Evolutionary conservation across 495 filamentous ascomycete genomes (phyloP), one percentile per base, ranked within the genome.

Genomic region (Aspergillus cristatus): DNA sequence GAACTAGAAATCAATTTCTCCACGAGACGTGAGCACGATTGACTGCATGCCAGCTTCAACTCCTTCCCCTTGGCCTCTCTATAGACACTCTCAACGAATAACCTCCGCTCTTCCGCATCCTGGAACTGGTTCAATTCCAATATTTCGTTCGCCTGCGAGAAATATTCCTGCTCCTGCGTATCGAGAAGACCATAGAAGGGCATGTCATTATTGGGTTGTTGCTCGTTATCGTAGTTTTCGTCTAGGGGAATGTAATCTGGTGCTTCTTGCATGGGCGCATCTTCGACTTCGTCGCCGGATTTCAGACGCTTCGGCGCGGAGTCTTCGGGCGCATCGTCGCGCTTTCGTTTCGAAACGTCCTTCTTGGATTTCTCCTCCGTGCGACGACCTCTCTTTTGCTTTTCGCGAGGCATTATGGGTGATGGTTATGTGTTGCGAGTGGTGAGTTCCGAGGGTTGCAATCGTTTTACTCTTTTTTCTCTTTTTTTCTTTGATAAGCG

Each of bases 131-230:
- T 88, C 40, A 81, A 56, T 58, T 95, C 89, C 28, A 98, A 78
- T 60, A 93, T 68, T 48, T 93, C 80, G 61, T 87, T 85, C 41
- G 87, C 89, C 28, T 74, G 75, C 45, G 81, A 82, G 60, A 97
- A 98, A 66, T 95, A 94, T 56, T 95, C 88, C 46, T 90, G 82
- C 62, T 98, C 93, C 42, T 89, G 72, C 40, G 86, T 77, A 50
- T 82, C 83, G 8, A 98, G 76, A 65, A 95, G 74, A 48, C 91
- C 91, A 52, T 86, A 96, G 67, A 94, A 98, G 2, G 74, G 71
- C 42, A 62, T 69, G 18, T 74, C 76, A 14, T 50, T 53, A 20
- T 35, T 32, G 17, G 40, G 46, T 12, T 48, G 34, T 3, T 43
- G 13, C 13, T 48, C 38, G 32, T 41, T 13, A 8, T 48, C 32